phyloP scores from a whole-genome alignment of 371 early-diverging fungal species.

The Mortierella sp. region DNA sequence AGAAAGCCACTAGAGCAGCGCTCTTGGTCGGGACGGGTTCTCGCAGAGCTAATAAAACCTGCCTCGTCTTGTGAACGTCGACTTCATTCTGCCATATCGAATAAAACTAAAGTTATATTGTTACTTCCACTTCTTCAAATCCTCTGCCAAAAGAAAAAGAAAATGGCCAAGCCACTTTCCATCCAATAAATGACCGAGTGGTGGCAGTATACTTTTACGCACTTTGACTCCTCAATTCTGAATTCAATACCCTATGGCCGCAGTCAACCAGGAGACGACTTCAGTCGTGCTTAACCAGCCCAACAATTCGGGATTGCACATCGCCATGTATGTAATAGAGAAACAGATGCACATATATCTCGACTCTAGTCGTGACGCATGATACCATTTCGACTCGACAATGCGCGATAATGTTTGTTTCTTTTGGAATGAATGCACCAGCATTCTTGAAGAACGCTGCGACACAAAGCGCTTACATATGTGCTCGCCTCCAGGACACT shows the following conservation, averaged over 20 bases:
- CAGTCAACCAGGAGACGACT: constrained; percentile 40
- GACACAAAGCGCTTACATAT: no score
- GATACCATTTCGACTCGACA: neutral
- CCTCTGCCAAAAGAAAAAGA: no score
- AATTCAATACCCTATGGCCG: constrained; percentile 22
- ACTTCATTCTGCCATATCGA: neutral
- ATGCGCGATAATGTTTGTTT: neutral
- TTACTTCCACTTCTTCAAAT: no score
- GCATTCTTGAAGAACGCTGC: no score
- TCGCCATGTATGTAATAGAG: constrained; percentile 40
- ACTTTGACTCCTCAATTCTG: neutral
- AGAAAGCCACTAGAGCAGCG: constrained; percentile 91
- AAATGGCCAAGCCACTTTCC: neutral
- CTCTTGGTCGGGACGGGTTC: constrained; percentile 59
- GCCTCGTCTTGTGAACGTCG: neutral
- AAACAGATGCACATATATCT: neutral
- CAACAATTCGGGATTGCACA: constrained; percentile 59
- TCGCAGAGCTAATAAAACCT: neutral
- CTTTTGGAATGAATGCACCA: neutral
- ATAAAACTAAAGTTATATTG: neutral
- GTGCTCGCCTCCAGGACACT: no score
- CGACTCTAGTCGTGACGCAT: neutral
- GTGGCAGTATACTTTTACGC: neutral
- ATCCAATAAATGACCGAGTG: neutral
- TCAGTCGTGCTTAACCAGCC: constrained; percentile 57